Evolutionary conservation across 805 yeast genomes (phyloP).

Genomic region (Yamadazyma philogaea): DNA sequence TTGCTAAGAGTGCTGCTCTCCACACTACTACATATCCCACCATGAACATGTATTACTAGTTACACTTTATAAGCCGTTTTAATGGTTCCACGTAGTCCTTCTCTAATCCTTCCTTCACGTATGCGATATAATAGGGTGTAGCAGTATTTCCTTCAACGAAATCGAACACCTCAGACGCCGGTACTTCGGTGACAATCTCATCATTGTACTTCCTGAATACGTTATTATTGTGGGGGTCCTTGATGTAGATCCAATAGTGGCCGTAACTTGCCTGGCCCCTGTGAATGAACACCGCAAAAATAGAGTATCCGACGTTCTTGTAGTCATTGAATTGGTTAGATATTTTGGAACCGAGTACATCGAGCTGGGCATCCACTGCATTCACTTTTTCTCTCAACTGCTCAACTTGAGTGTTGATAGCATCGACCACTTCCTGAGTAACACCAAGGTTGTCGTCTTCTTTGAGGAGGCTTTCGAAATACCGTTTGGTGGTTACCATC

Average conservation of each 20-base stretch:
- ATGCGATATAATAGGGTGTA: constrained; percentile 90
- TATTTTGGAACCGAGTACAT: constrained; percentile 46
- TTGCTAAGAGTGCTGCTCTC: too few species aligned
- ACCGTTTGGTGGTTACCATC: constrained; percentile 54
- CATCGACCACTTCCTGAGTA: constrained; percentile 45
- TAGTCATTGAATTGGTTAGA: constrained; percentile 60
- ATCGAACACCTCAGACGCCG: constrained; percentile 61
- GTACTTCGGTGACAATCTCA: constrained; percentile 85
- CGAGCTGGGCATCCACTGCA: constrained; percentile 40
- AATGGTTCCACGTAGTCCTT: constrained; percentile 61
- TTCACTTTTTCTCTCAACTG: constrained; percentile 46
- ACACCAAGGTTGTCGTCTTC: constrained; percentile 26
- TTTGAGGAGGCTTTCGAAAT: constrained; percentile 45
- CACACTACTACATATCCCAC: neutral
- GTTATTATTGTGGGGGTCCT: constrained; percentile 60
- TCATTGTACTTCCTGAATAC: constrained; percentile 90
- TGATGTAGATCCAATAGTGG: constrained; percentile 94
- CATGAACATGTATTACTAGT: neutral
- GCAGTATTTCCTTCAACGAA: constrained; percentile 72
- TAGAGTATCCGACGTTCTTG: constrained; percentile 65
- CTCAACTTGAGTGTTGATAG: constrained; percentile 46
- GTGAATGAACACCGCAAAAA: constrained; percentile 92
- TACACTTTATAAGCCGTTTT: constrained; percentile 38
- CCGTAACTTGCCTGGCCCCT: constrained; percentile 96
- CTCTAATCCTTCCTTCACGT: constrained; percentile 62